Conservation (phyloP, 441 rosid species). For the Mallotus repandus region DNA sequence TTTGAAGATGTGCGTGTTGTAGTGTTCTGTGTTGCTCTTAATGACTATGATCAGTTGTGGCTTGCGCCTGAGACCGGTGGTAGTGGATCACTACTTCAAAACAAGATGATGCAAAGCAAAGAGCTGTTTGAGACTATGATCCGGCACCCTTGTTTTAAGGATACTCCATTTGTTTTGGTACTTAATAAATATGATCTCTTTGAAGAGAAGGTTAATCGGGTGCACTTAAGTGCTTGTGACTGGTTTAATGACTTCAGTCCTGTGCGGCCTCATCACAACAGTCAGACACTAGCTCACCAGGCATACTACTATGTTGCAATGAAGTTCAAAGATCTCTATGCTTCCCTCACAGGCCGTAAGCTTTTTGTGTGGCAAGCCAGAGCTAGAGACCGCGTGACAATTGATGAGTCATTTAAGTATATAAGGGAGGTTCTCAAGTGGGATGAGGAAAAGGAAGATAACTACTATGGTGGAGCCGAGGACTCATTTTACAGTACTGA, state of each 20-base stretch:
- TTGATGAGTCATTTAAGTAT: constrained; percentile 91
- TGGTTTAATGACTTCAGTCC: constrained; percentile 96
- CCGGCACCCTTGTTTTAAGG: constrained; percentile 88
- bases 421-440: constrained; percentile 92
- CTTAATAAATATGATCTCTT: constrained; percentile 96
- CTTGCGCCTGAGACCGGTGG: constrained; percentile 46
- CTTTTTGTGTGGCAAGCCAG: constrained; percentile 93
- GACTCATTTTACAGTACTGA: constrained; percentile 94
- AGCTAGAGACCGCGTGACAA: constrained; percentile 72
- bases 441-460: constrained; percentile 82
- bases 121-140: constrained; percentile 79
- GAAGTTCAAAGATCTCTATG: constrained; percentile 94
- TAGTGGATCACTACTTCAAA: constrained; percentile 56
- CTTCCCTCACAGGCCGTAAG: constrained; percentile 68
- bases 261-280: constrained; percentile 58
- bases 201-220: constrained; percentile 74
- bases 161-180: constrained; percentile 73
- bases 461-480: constrained; percentile 68
- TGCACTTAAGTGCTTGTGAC: constrained; percentile 65
- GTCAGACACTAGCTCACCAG: constrained; percentile 78
- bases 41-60: constrained; percentile 81
- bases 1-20: constrained; percentile 90
- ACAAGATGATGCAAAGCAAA: constrained; percentile 91
- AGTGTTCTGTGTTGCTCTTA: constrained; percentile 80
- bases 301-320: constrained; percentile 90